These are phyloP conservation scores for Echeveria elegans DNA, from an alignment of 164 flowering plant genomes.

Conservation along the genomic window DNA sequence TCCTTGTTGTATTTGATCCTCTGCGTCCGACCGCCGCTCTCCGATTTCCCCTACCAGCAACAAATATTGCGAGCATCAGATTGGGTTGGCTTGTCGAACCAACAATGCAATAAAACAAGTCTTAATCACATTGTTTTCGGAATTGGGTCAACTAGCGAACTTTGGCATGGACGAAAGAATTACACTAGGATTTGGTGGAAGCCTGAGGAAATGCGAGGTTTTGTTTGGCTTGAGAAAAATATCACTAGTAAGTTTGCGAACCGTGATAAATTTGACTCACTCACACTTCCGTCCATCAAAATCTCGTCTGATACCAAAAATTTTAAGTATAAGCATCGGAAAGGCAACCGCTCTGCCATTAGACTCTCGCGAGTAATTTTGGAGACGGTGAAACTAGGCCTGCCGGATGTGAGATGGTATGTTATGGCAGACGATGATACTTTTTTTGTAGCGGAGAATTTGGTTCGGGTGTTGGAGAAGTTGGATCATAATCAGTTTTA, in stretches of 20 bases:
- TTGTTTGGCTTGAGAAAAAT: not conserved
- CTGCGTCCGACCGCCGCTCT: no score
- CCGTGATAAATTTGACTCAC: not conserved
- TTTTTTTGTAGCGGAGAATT: slow-evolving; percentile 46
- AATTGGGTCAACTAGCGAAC: not conserved
- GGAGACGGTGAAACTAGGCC: slow-evolving; percentile 36
- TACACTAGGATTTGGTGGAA: not conserved
- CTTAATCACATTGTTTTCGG: not conserved
- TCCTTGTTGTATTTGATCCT: no score
- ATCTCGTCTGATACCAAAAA: slow-evolving; percentile 37
- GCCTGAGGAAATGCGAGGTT: not conserved
- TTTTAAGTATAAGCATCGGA: slow-evolving; percentile 31
- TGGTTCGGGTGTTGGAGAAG: slow-evolving; percentile 44
- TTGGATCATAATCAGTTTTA: slow-evolving; percentile 50
- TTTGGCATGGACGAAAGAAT: not conserved
- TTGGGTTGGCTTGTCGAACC: no score
- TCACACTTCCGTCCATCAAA: slow-evolving; percentile 26
- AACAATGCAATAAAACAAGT: not conserved
- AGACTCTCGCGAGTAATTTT: slow-evolving; percentile 59
- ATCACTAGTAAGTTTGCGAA: no score
- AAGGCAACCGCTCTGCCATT: slow-evolving; percentile 49
- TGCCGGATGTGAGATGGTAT: slow-evolving; percentile 46
- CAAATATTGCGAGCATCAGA: no score
- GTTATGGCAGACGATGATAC: slow-evolving; percentile 82
- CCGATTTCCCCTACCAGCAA: no score